phyloP scores from a whole-genome alignment of 2,329 filamentous ascomycete species.

The Nemania abortiva region DNA sequence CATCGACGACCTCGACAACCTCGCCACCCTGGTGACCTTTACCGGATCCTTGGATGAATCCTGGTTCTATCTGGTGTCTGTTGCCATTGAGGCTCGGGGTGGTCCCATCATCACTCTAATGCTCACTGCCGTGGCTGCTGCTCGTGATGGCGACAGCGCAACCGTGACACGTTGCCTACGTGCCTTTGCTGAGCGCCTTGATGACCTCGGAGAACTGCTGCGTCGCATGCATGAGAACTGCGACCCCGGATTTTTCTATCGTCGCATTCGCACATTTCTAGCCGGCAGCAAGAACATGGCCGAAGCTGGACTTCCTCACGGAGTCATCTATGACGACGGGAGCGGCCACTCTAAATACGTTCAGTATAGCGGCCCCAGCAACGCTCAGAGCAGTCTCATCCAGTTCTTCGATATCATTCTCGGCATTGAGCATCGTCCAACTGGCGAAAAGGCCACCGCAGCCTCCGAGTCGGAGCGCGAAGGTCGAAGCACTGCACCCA shows the following conservation, averaged over 20 bases:
- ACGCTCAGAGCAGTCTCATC: conserved; percentile 95
- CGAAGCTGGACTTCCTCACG: conserved; percentile 88
- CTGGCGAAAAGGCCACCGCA: conserved; percentile 73
- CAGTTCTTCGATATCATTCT: conserved; percentile 97
- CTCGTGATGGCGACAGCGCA: conserved; percentile 74
- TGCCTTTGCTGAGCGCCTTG: conserved; percentile 85
- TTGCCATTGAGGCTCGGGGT: conserved; percentile 93
- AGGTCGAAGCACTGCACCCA: conserved; percentile 57
- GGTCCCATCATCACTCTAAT: conserved; percentile 89
- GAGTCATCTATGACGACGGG: conserved; percentile 88
- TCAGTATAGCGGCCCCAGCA: conserved; percentile 93
- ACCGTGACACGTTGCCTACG: conserved; percentile 82
- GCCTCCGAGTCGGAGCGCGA: conserved; percentile 62
- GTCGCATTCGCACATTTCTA: conserved; percentile 94
- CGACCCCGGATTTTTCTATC: conserved; percentile 93
- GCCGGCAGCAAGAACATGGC: conserved; percentile 98
- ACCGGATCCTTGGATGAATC: conserved; percentile 96
- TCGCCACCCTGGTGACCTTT: conserved; percentile 89
- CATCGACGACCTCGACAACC: conserved; percentile 86
- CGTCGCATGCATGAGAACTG: conserved; percentile 95
- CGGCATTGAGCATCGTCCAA: conserved; percentile 89
- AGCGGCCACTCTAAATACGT: conserved; percentile 76
- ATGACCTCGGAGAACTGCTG: conserved; percentile 83
- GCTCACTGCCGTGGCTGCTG: conserved; percentile 87
- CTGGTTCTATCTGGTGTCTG: conserved; percentile 97